phyloP scores from a whole-genome alignment of 2,329 filamentous ascomycete genomes.

The Purpureocillium takamizusanense region DNA sequence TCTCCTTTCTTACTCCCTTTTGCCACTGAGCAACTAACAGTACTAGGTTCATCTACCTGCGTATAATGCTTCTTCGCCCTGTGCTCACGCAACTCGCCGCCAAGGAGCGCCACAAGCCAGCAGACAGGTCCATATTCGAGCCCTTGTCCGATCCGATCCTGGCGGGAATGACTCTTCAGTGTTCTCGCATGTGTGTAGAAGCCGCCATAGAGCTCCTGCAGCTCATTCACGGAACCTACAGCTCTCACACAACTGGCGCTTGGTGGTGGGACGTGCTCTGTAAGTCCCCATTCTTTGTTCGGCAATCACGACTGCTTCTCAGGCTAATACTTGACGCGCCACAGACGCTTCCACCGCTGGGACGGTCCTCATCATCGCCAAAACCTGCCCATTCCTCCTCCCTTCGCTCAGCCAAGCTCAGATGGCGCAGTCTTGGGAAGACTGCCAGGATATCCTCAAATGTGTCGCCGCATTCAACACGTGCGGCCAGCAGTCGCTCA shows the following conservation, averaged over 20 bases:
- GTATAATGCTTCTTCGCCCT: constrained; percentile 9
- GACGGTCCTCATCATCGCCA: constrained; percentile 10
- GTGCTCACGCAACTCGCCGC: constrained; percentile 14
- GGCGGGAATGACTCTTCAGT: constrained; percentile 10
- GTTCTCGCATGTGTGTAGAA: constrained; percentile 19
- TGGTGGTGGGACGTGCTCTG: constrained; percentile 32
- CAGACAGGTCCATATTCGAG: constrained; percentile 1
- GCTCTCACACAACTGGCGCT: constrained; percentile 15
- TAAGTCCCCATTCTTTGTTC: constrained; percentile 10
- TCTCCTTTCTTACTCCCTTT: no score
- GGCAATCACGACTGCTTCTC: not conserved
- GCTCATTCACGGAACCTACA: constrained; percentile 18
- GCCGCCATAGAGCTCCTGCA: constrained; percentile 20
- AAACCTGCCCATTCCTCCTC: constrained; percentile 2
- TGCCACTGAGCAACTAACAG: not conserved
- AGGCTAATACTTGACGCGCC: not conserved
- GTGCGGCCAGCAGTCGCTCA: constrained; percentile 2
- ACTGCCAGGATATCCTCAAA: constrained; percentile 6
- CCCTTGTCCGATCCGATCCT: constrained; percentile 1
- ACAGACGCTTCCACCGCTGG: constrained; percentile 10
- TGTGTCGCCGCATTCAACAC: not conserved
- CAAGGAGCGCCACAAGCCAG: constrained; percentile 1
- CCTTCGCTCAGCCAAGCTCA: not conserved
- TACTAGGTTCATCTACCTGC: constrained; percentile 5
- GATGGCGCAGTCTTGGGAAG: constrained; percentile 3